phyloP scores from a whole-genome alignment of 2,329 filamentous ascomycete species.

The Penicillium digitatum region DNA sequence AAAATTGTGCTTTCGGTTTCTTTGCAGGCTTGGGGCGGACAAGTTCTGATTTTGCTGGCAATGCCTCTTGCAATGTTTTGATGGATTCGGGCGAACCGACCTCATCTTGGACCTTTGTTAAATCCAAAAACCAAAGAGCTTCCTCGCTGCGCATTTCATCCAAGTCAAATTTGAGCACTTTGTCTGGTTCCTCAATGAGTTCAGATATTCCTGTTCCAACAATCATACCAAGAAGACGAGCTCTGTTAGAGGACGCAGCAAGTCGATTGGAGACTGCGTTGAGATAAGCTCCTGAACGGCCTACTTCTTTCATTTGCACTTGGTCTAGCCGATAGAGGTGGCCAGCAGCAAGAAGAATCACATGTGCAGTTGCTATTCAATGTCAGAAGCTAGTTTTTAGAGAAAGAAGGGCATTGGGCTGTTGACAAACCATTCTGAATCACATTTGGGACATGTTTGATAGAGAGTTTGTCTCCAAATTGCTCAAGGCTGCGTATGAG shows the following conservation, averaged over 20 bases:
- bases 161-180: constrained; percentile 75
- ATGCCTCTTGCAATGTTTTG: constrained; percentile 20
- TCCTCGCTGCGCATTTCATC: constrained; percentile 73
- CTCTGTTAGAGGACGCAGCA: constrained; percentile 66
- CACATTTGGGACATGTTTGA: constrained; percentile 76
- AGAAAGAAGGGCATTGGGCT: background rate
- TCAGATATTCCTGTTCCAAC: constrained; percentile 70
- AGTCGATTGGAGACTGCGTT: constrained; percentile 81
- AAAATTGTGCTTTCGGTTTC: constrained; percentile 2
- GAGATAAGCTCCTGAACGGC: constrained; percentile 70
- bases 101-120: constrained; percentile 61
- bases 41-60: constrained; percentile 16
- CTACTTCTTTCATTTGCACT: constrained; percentile 63
- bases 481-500: constrained; percentile 66
- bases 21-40: background rate
- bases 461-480: constrained; percentile 83
- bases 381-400: constrained; percentile 18
- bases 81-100: constrained; percentile 58
- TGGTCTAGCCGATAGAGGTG: constrained; percentile 66
- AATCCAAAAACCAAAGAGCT: constrained; percentile 66
- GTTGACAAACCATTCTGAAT: constrained; percentile 69
- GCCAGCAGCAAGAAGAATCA: constrained; percentile 71
- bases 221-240: constrained; percentile 81
- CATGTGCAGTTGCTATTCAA: constrained; percentile 68
- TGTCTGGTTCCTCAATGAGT: constrained; percentile 63